Conservation (phyloP, 108 stramenopile species). For the Skeletonema costatum region DNA sequence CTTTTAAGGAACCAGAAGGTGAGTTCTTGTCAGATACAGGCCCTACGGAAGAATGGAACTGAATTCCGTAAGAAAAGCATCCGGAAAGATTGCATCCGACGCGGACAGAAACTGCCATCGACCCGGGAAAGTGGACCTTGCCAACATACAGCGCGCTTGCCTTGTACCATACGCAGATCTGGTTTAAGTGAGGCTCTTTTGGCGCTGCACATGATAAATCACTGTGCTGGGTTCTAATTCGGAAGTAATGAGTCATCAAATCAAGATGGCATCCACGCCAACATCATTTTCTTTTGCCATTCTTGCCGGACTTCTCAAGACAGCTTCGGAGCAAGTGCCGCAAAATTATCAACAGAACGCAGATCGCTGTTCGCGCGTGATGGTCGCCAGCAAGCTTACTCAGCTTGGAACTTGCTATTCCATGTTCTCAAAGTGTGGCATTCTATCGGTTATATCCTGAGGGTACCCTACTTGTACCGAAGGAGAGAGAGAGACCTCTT, state of each 20-base stretch:
- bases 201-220: conserved; percentile 89
- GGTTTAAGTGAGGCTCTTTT: conserved; percentile 88
- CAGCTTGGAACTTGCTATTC: conserved; percentile 71
- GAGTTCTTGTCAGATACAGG: not conserved
- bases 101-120: conserved; percentile 62
- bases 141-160: conserved; percentile 81
- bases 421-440: conserved; percentile 64
- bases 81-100: conserved; percentile 16
- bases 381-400: conserved; percentile 82
- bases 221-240: conserved; percentile 74
- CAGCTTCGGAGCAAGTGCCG: conserved; percentile 69
- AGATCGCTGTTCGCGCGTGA: conserved; percentile 71
- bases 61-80: not conserved
- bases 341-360: conserved; percentile 34
- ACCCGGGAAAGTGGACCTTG: conserved; percentile 58
- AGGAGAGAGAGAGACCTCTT: not conserved
- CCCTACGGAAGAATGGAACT: not conserved
- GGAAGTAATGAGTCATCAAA: conserved; percentile 43
- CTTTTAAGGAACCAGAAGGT: conserved; percentile 8
- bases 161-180: conserved; percentile 77
- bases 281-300: conserved; percentile 69
- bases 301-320: conserved; percentile 75
- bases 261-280: conserved; percentile 41
- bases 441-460: conserved; percentile 16
- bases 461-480: not conserved